Evolutionary conservation across 2,329 filamentous ascomycete species (phyloP).

Genomic region (Curvularia eragrostidis): DNA sequence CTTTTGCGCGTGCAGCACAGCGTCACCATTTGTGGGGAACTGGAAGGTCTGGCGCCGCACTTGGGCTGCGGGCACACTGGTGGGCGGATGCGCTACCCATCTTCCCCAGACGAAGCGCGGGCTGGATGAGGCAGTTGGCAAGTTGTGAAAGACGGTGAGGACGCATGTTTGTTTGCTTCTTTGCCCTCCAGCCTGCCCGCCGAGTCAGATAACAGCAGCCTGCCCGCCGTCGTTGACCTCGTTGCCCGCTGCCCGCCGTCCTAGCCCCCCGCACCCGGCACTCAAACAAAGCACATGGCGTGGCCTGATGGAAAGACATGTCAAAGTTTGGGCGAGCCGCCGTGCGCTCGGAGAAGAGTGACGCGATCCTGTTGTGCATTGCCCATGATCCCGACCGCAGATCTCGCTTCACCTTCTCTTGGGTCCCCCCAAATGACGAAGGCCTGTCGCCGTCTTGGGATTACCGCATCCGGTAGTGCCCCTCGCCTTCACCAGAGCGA

Average conservation of each 20-base stretch:
- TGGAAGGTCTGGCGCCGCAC: constrained; percentile 33
- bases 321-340: constrained; percentile 17
- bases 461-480: constrained; percentile 22
- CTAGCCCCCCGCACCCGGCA: background rate
- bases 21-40: constrained; percentile 48
- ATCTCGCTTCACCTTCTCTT: constrained; percentile 30
- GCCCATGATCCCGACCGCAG: constrained; percentile 24
- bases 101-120: constrained; percentile 36
- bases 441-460: constrained; percentile 11
- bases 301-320: constrained; percentile 12
- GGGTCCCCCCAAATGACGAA: constrained; percentile 15
- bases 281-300: constrained; percentile 14
- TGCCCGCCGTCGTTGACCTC: constrained; percentile 5
- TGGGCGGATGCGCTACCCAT: constrained; percentile 39
- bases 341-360: constrained; percentile 11
- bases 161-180: constrained; percentile 31
- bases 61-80: constrained; percentile 30
- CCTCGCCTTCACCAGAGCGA: constrained; percentile 14
- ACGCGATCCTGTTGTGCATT: constrained; percentile 14
- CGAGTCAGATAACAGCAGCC: constrained; percentile 19
- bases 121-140: constrained; percentile 31
- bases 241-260: constrained; percentile 21
- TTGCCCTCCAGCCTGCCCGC: constrained; percentile 12
- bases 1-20: constrained; percentile 32
- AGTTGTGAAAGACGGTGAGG: constrained; percentile 26